Percentiles rank a stretch among this genome's conserved stretches.
Conservation (phyloP, 1,284 basidiomycete species). For the Agroathelia rolfsii region DNA sequence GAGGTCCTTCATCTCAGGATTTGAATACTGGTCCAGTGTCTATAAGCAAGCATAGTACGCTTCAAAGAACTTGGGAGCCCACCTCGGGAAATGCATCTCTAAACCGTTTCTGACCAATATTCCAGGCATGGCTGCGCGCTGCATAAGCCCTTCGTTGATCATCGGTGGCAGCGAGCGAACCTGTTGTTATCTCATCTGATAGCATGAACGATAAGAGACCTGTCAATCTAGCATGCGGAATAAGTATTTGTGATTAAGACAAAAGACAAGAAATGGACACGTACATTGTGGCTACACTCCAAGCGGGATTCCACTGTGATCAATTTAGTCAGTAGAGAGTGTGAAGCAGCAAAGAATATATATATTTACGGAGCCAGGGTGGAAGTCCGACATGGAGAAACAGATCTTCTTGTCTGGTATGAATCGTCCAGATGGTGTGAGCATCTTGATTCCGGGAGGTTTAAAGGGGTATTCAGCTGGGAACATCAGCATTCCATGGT, state of each 20-base stretch:
- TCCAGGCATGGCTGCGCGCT: conserved; percentile 76
- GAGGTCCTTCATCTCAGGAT: conserved; percentile 53
- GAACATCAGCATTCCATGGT: conserved; percentile 82
- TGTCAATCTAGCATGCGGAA: conserved; percentile 58
- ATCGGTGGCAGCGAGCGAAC: conserved; percentile 76
- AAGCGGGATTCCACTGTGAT: conserved; percentile 84
- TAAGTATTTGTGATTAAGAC: conserved; percentile 5
- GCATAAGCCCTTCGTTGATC: conserved; percentile 75
- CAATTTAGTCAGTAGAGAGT: conserved; percentile 5
- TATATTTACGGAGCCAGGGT: conserved; percentile 81
- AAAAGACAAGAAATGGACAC: conserved; percentile 19
- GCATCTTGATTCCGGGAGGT: conserved; percentile 95
- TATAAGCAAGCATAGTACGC: conserved; percentile 11
- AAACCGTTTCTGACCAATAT: conserved; percentile 73
- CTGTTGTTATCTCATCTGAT: conserved; percentile 93
- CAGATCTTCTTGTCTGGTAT: conserved; percentile 92
- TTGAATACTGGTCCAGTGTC: conserved; percentile 48
- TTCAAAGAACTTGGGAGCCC: conserved; percentile 19
- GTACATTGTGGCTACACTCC: conserved; percentile 88
- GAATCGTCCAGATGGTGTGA: conserved; percentile 90
- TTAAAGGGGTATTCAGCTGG: conserved; percentile 92
- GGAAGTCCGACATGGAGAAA: conserved; percentile 93
- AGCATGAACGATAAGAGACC: conserved; percentile 94
- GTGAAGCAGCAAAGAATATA: conserved; percentile 22
- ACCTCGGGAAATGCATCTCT: conserved; percentile 80